Percentiles rank a stretch among this genome's conserved stretches.
These are phyloP conservation scores for Vitis vinifera DNA, from an alignment of 164 flowering plant species.

Conservation along the genomic window ASM3070453v1 NC_081807.1:7819001-7819500, in stretches of 20 bases:
- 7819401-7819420: constrained; percentile 3
- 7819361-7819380: neutral
- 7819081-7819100: neutral
- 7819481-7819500: constrained; percentile 20
- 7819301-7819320: neutral
- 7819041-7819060: too few species aligned
- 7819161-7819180: neutral
- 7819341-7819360: neutral
- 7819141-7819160: neutral
- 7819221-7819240: neutral
- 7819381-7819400: constrained; percentile 3
- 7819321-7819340: neutral
- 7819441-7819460: constrained; percentile 2
- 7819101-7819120: neutral
- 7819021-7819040: too few species aligned
- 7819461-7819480: constrained; percentile 4
- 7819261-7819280: too few species aligned
- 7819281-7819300: neutral
- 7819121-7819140: neutral
- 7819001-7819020: too few species aligned
- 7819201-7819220: neutral
- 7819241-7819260: neutral
- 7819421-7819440: neutral
- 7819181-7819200: neutral
- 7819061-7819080: neutral